phyloP scores from a whole-genome alignment of 106 monocot species.

The Amphibolis antarctica region DNA sequence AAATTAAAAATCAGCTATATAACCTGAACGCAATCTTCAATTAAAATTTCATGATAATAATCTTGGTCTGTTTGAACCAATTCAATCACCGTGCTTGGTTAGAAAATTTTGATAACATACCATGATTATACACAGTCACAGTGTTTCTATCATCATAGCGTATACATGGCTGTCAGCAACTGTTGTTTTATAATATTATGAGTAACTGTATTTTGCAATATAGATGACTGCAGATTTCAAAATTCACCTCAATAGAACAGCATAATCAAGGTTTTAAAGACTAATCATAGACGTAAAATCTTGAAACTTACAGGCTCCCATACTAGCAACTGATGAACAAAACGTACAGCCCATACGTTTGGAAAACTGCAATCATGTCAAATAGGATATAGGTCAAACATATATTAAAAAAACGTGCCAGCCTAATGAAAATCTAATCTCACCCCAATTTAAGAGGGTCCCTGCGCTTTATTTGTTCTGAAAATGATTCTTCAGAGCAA shows the following conservation, averaged over 20 bases:
- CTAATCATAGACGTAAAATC: not conserved
- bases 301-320: conserved; percentile 79
- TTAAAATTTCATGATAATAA: too few species aligned
- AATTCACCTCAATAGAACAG: not conserved
- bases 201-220: too few species aligned
- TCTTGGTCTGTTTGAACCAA: too few species aligned
- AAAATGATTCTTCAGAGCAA: conserved; percentile 86
- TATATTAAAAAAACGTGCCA: not conserved
- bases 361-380: conserved; percentile 50
- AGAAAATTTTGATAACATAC: too few species aligned
- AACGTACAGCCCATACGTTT: conserved; percentile 70
- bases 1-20: too few species aligned
- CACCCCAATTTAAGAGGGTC: conserved; percentile 89
- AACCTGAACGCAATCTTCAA: too few species aligned
- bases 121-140: too few species aligned
- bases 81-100: too few species aligned
- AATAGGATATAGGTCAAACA: not conserved
- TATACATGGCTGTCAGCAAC: too few species aligned
- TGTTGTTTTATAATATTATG: too few species aligned
- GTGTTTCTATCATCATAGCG: too few species aligned
- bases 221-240: too few species aligned
- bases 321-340: conserved; percentile 63
- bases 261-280: not conserved
- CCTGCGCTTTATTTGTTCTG: conserved; percentile 54
- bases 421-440: conserved; percentile 7